These are phyloP conservation scores for Aspergillus sp. DNA, from an alignment of 2,329 filamentous ascomycete genomes.

Conservation along the genomic window DNA sequence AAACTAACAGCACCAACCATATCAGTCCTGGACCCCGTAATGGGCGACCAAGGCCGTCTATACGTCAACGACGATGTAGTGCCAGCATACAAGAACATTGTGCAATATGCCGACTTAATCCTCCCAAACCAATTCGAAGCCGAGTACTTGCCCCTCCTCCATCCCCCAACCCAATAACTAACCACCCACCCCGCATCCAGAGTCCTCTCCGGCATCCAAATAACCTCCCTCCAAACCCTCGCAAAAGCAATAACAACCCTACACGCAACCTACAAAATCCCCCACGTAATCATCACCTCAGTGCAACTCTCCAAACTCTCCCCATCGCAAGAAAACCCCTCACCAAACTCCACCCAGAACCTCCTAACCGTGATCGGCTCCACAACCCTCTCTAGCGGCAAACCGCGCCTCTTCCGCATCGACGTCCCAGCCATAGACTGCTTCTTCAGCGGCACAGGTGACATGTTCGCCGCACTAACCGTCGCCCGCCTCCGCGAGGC, in stretches of 20 bases:
- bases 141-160: conserved; percentile 58
- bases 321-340: conserved; percentile 41
- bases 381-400: conserved; percentile 61
- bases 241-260: conserved; percentile 72
- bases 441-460: conserved; percentile 94
- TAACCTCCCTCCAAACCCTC: conserved; percentile 71
- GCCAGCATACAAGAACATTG: conserved; percentile 78
- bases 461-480: conserved; percentile 96
- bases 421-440: conserved; percentile 83
- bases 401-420: conserved; percentile 82
- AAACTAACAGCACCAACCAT: conserved; percentile 4
- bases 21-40: conserved; percentile 86
- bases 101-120: conserved; percentile 83
- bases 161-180: not conserved
- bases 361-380: conserved; percentile 74
- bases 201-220: conserved; percentile 79
- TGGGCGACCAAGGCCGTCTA: conserved; percentile 91
- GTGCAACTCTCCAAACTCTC: conserved; percentile 64
- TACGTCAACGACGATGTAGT: conserved; percentile 93
- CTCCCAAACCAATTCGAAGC: conserved; percentile 97
- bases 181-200: conserved; percentile 44
- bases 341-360: conserved; percentile 34
- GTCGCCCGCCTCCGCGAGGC: conserved; percentile 86
- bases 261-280: conserved; percentile 72
- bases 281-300: conserved; percentile 91